A percentile compares a stretch with the other conserved stretches of the same genome.
Evolutionary conservation across 2,329 filamentous ascomycete species (phyloP).

Genomic region (Aspergillus phoenicis): DNA sequence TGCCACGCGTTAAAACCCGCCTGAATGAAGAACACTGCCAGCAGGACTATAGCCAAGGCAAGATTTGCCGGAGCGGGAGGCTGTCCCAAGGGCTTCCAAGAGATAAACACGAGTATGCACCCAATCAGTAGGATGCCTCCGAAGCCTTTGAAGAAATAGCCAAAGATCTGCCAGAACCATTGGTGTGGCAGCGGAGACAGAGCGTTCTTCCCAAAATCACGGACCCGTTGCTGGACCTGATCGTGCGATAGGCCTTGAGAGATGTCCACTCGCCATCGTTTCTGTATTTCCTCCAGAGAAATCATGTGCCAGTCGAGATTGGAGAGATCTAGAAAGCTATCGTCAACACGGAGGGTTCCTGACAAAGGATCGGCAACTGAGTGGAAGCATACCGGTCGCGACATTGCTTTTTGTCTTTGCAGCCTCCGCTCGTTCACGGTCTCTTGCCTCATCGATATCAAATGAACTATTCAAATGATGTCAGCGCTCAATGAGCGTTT

Average conservation of each 20-base stretch:
- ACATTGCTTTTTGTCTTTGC: conserved; percentile 50
- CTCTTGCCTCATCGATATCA: conserved; percentile 59
- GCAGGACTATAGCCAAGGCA: conserved; percentile 71
- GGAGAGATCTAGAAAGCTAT: conserved; percentile 54
- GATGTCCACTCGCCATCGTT: conserved; percentile 60
- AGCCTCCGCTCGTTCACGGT: conserved; percentile 46
- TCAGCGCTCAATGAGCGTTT: background rate
- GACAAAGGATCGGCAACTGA: background rate
- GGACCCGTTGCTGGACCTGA: conserved; percentile 57
- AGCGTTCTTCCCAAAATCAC: conserved; percentile 67
- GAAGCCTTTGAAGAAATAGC: conserved; percentile 78
- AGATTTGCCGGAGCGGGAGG: conserved; percentile 72
- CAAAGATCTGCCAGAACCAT: conserved; percentile 59
- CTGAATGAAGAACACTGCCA: conserved; percentile 69
- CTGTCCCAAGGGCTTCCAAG: conserved; percentile 73
- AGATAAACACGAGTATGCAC: conserved; percentile 71
- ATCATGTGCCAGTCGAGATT: conserved; percentile 66
- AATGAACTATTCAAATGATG: conserved; percentile 46
- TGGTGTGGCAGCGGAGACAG: conserved; percentile 67
- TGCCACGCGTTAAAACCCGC: conserved; percentile 71
- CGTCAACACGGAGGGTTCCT: background rate
- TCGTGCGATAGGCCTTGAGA: conserved; percentile 62
- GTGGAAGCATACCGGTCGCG: conserved; percentile 46
- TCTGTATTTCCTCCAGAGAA: conserved; percentile 59
- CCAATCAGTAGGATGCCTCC: conserved; percentile 70